Base-by-base conservation (phyloP, 305 asterid genomes). In the Fraxinus greggii region DNA sequence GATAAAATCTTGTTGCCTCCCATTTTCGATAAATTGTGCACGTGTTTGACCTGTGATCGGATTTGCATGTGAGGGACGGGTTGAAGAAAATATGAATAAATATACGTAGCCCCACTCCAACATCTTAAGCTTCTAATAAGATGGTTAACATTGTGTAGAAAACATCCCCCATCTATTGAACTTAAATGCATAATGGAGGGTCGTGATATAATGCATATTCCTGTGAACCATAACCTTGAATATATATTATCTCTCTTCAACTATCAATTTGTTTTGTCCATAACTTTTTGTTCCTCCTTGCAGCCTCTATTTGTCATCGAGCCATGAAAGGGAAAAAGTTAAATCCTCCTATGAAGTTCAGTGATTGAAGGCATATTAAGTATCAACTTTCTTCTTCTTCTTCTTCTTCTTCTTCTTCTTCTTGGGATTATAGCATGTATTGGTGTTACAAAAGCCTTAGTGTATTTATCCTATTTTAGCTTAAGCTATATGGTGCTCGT, bases 221-320 rank as follows among this genome's bases (percentile, higher is more conserved):
- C 21, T 24, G 36, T 26, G 35, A 26, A 28, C 36, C 7, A 4
- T 26, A 7, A 67, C 36, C 36, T 67, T 28, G 35, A 9, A 67
- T 67, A 26, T 7, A 26, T 67, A 36, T 61, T 35, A 19, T 72
- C 63, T 56, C 67, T 35, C 21, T 59, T 10, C 78, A 29, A 61
- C 9, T 36, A 26, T 4, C 32, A 54, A 15, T 61, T 79, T 48
- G 21, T 36, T 13, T 17, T 80, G 28, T 13, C 24, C 67, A n/a
- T 61, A 63, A 73, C 40, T 12, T n/a, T 13, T 56, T 12, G 8
- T 70, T 54, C n/a, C 59, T 72, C 19, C 36, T 85, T 83, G 90
- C 88, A 87, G 90, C 88, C 90, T 48, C 76, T 87, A 70, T 83
- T 85, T 79, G 70, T 81, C 63, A 87, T 87, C 24, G 87, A 77